Evolutionary conservation across 805 yeast species (phyloP), one percentile per base, ranked within the genome.

Genomic region (Schwanniomyces yamadae): DNA sequence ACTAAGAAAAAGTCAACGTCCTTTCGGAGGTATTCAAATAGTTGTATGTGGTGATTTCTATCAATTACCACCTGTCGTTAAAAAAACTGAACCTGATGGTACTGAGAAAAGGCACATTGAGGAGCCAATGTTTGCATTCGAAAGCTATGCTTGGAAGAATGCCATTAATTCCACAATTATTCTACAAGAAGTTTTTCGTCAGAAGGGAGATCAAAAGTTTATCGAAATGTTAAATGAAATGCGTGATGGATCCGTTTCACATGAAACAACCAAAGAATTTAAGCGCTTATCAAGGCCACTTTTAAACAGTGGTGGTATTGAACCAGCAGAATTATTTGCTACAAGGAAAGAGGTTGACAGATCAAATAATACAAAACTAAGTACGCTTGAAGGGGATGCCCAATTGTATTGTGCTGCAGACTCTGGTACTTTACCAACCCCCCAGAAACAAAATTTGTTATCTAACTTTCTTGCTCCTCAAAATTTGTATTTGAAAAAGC

Each of bases 1-100:
- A 15, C 38, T 84, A 6, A 59, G 82, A 23, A 61, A 59, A 31
- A 67, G 53, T 37, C 50, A 57, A 7, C 36, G 45, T 22, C 90
- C 95, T 1, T 85, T 85, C 66, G 95, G 95, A 16, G 93, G 93
- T 0, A 79, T 85, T 15, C 95, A 85, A 48, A 50, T 85, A 12
- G 72, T 85, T 21, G 73, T 81, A 11, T 80, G 87, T 63, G 95
- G 95, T 5, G 95, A 85, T 55, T 85, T 85, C 54, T 84, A 77
- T 54, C 95, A 85, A 52, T 59, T 85, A 28, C 95, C 95, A 0
- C 95, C 95, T 0, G 87, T 82, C 6, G 57, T 67, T 10, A 69
- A 59, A 36, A 41, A 30, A 7, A 63, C 61, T 2, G 50, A 52
- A 50, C 37, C 42, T 3, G 57, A 54, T 30, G 61, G 58, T 10